Evolutionary conservation across 75 land plant species (phyloP).

Genomic region (Pinus albicaulis): DNA sequence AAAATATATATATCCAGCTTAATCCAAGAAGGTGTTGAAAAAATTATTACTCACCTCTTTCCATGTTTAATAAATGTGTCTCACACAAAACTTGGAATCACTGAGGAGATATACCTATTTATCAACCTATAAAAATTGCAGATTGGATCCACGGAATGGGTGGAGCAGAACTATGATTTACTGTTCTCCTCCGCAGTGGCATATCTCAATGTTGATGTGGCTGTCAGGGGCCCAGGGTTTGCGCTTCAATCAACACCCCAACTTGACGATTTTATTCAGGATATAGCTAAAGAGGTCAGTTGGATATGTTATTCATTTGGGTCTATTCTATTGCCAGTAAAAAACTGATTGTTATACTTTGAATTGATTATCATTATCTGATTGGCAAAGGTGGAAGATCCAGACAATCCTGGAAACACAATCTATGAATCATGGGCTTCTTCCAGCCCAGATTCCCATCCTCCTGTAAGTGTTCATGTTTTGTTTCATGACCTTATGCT

Average conservation of each 20-base stretch:
- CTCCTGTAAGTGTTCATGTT: conserved; percentile 20
- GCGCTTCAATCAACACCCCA: conserved; percentile 71
- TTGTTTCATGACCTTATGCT: not conserved
- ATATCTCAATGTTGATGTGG: conserved; percentile 73
- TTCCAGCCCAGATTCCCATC: conserved; percentile 21
- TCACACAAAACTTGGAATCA: too few relatives aligned
- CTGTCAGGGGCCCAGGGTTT: conserved; percentile 75
- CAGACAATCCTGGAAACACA: conserved; percentile 53
- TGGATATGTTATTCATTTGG: not conserved
- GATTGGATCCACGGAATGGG: conserved; percentile 76
- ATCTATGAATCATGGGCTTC: conserved; percentile 67
- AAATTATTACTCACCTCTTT: too few relatives aligned
- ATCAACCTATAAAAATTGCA: conserved; percentile 2
- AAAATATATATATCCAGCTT: too few relatives aligned
- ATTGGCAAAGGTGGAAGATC: conserved; percentile 43
- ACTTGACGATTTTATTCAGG: conserved; percentile 63
- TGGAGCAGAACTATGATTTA: conserved; percentile 46
- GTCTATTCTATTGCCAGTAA: too few relatives aligned
- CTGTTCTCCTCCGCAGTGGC: conserved; percentile 48
- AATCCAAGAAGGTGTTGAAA: too few relatives aligned
- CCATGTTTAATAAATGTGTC: too few relatives aligned
- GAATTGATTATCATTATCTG: too few relatives aligned
- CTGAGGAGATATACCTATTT: not conserved
- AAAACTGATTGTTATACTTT: too few relatives aligned
- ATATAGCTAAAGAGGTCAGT: conserved; percentile 58